These are phyloP conservation scores for Purshia tridentata DNA, from an alignment of 306 rosid species.

Conservation along the genomic window DNA sequence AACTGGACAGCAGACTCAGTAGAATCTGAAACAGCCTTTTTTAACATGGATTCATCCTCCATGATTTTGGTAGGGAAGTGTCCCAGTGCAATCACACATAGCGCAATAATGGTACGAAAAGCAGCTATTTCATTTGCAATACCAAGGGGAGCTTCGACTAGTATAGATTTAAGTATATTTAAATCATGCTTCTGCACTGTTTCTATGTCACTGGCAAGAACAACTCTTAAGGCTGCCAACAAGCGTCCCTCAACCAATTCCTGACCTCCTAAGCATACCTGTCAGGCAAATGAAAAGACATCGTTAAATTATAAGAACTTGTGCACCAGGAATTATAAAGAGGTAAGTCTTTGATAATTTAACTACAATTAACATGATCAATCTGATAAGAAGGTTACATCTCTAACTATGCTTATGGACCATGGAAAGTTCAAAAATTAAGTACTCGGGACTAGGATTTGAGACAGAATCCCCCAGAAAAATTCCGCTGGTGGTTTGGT, in stretches of 20 bases:
- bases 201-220: conserved; percentile 51
- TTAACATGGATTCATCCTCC: conserved; percentile 77
- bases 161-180: conserved; percentile 55
- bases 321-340: not conserved
- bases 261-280: conserved; percentile 83
- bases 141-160: conserved; percentile 84
- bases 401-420: not conserved
- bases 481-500: not conserved
- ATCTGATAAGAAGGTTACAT: not conserved
- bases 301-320: not conserved
- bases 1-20: conserved; percentile 69
- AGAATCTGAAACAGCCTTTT: conserved; percentile 53
- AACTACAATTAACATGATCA: not conserved
- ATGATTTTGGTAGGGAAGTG: conserved; percentile 90
- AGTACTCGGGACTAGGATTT: not conserved
- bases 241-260: conserved; percentile 79
- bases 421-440: not conserved
- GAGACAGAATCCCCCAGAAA: not conserved
- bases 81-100: conserved; percentile 81
- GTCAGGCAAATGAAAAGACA: conserved; percentile 17
- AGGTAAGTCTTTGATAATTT: not conserved
- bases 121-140: conserved; percentile 66
- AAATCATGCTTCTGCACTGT: conserved; percentile 57
- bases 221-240: conserved; percentile 77
- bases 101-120: conserved; percentile 65